A percentile compares a stretch with the other conserved stretches of the same genome.
Evolutionary conservation across 441 rosid genomes (phyloP).

Genomic region (Gossypium schwendimanii): DNA sequence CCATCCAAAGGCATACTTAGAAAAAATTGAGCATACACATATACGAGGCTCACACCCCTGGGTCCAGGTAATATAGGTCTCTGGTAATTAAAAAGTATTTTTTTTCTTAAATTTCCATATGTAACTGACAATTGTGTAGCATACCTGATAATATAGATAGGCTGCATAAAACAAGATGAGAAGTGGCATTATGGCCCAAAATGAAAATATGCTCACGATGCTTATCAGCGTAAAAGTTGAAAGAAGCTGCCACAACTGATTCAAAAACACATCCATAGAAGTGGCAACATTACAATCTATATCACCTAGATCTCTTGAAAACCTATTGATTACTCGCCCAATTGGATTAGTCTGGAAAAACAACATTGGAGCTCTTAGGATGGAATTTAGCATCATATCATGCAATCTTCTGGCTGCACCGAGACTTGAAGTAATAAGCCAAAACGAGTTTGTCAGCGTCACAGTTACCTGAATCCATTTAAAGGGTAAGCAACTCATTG

Average conservation of each 20-base stretch:
- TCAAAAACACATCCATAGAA: slow-evolving; percentile 58
- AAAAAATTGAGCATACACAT: not conserved
- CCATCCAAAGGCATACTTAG: not conserved
- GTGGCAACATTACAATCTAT: slow-evolving; percentile 79
- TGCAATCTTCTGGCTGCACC: slow-evolving; percentile 81
- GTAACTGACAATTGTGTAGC: not conserved
- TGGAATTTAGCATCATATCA: slow-evolving; percentile 61
- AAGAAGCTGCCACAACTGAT: slow-evolving; percentile 80
- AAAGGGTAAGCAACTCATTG: not conserved
- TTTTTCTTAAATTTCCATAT: not conserved
- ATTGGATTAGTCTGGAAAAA: slow-evolving; percentile 89
- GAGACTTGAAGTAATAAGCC: slow-evolving; percentile 85
- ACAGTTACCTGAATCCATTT: slow-evolving; percentile 64
- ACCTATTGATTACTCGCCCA: slow-evolving; percentile 89
- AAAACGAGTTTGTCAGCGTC: slow-evolving; percentile 68
- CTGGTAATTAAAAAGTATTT: not conserved
- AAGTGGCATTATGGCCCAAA: slow-evolving; percentile 98
- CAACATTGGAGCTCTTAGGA: slow-evolving; percentile 89
- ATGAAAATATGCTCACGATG: slow-evolving; percentile 73
- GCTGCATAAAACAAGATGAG: slow-evolving; percentile 85
- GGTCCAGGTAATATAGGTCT: not conserved
- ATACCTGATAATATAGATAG: slow-evolving; percentile 92
- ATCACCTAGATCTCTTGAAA: slow-evolving; percentile 88
- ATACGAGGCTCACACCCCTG: not conserved
- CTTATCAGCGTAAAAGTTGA: slow-evolving; percentile 88